Evolutionary conservation across 2,329 filamentous ascomycete species (phyloP), one percentile per base, ranked within the genome.

Genomic region (Penicillium digitatum): DNA sequence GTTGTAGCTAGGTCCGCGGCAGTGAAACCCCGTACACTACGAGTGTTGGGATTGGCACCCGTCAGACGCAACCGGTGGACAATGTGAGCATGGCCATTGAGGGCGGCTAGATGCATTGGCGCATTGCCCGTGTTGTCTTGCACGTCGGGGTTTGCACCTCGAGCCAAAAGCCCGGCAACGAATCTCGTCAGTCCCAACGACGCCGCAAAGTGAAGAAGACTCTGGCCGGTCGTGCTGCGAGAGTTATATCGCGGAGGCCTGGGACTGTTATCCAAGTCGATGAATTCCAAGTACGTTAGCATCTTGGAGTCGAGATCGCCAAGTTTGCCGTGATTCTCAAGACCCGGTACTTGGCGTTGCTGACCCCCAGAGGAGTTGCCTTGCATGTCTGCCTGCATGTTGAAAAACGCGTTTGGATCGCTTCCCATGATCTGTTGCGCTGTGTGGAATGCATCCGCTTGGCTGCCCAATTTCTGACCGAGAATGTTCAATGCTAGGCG

Each of bases 71-170:
- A 80, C 14, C 87, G 83, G 56, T 87, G 82, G 14, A 93, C 86
- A 62, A 94, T 90, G 67, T 90, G 86, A 11, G 83, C 77, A 66
- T 91, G 86, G 58, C 87, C 84, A 70, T 88, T 87, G 66, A 95
- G 81, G 26, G 88, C 86, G 20, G 90, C 90, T 68, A 93, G 82
- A 71, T 95, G 89, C 76, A 95, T 81, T 14, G 90, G 85, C 5
- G 89, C 90, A 72, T 90, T 93, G 22, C 90, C 90, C 47, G 87
- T 87, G 59, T 85, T 87, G 69, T 95, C 90, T 52, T 85, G 82
- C 35, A 85, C 77, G 65, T 93, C 86, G 1, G 87, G 84, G 66
- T 88, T 87, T 20, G 89, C 89, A n/a, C 89, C 88, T 60, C 89
- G 82, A 10, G 86, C 87, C 20, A 95, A 77, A 26, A 95, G 79